Evolutionary conservation across 2,329 filamentous ascomycete species (phyloP).

Genomic region (Fusarium neocosmosporiellum): DNA sequence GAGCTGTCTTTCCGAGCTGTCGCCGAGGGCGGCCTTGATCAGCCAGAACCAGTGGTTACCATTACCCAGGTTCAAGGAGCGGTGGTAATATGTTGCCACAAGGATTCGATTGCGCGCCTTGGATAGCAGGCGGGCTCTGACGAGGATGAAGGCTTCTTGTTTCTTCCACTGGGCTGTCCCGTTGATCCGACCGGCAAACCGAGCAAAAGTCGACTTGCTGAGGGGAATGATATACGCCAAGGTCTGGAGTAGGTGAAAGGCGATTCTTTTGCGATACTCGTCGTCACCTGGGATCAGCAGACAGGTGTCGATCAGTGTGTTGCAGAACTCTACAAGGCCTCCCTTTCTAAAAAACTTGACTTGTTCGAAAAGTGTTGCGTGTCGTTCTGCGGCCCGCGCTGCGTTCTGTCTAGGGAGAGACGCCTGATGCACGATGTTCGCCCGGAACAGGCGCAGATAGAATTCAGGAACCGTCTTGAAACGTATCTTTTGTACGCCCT

Average conservation of each 20-base stretch:
- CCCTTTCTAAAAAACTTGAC: background rate
- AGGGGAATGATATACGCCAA: slow-evolving; percentile 7
- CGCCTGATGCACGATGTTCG: slow-evolving; percentile 15
- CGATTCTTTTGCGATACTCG: slow-evolving; percentile 7
- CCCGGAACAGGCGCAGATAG: slow-evolving; percentile 14
- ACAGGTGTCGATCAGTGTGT: slow-evolving; percentile 2
- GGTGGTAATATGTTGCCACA: background rate
- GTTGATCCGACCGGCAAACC: background rate
- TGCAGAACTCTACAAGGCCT: background rate
- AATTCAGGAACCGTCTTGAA: background rate
- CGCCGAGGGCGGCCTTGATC: background rate
- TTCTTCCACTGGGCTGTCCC: slow-evolving; percentile 4
- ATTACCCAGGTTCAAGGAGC: background rate
- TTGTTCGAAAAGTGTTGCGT: background rate
- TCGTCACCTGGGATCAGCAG: background rate
- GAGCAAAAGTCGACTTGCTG: background rate
- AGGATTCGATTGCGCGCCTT: background rate
- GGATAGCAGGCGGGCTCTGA: slow-evolving; percentile 17
- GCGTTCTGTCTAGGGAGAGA: background rate
- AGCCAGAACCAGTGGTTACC: background rate
- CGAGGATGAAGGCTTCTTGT: slow-evolving; percentile 17
- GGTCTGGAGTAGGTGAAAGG: slow-evolving; percentile 24
- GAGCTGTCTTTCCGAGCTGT: background rate
- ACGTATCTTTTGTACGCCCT: background rate
- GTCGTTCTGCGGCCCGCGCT: background rate